phyloP scores from a whole-genome alignment of 176 grass and related monocot species.

The Triticum monococcum region DNA sequence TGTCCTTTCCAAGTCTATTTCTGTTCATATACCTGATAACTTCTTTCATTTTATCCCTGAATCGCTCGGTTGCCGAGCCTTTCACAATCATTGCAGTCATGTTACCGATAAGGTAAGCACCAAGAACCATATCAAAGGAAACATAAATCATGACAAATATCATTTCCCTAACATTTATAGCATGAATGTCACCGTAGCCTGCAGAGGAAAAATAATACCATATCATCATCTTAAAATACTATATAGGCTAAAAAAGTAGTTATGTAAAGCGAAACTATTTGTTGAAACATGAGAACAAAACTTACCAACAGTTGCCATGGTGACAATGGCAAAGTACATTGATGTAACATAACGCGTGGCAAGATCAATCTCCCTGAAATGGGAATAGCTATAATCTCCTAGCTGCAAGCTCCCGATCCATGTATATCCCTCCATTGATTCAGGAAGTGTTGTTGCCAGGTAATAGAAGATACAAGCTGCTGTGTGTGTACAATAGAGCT shows the following conservation, averaged over 20 bases:
- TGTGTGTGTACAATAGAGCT: slow-evolving; percentile 92
- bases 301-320: slow-evolving; percentile 97
- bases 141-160: slow-evolving; percentile 99
- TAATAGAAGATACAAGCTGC: slow-evolving; percentile 98
- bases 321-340: slow-evolving; percentile 95
- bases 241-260: not conserved
- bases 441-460: slow-evolving; percentile 85
- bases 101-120: slow-evolving; percentile 97
- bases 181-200: slow-evolving; percentile 99
- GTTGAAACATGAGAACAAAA: not conserved
- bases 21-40: slow-evolving; percentile 94
- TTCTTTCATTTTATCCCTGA: slow-evolving; percentile 99
- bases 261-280: not conserved
- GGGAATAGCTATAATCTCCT: slow-evolving; percentile 68
- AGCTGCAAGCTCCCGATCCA: slow-evolving; percentile 91
- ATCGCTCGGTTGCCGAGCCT: slow-evolving; percentile 85
- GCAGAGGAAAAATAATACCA: slow-evolving; percentile 17
- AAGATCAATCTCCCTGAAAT: slow-evolving; percentile 93
- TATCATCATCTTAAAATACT: not conserved
- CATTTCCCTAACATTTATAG: slow-evolving; percentile 93
- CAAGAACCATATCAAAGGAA: slow-evolving; percentile 98
- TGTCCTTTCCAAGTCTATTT: slow-evolving; percentile 84
- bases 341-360: slow-evolving; percentile 79
- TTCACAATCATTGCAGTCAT: slow-evolving; percentile 98
- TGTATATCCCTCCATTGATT: slow-evolving; percentile 78